Evolutionary conservation across 208 protist species (phyloP).

Genomic region (Giardia duodenalis): DNA sequence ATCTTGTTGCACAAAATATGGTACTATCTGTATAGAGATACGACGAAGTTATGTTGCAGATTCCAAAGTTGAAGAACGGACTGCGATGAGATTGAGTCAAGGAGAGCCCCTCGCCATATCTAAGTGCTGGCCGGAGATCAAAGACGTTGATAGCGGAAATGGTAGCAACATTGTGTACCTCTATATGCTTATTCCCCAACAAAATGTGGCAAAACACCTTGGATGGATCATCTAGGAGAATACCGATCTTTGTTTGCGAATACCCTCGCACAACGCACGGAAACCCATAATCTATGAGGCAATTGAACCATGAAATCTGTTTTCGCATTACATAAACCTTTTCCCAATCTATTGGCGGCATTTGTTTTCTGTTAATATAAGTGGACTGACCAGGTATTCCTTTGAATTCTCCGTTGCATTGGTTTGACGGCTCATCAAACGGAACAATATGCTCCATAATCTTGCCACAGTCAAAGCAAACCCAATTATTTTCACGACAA

Average conservation of each 20-base stretch:
- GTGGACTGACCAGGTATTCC: no score
- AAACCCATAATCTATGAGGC: not conserved
- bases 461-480: not conserved
- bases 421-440: no score
- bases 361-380: no score
- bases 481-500: not conserved
- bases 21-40: not conserved
- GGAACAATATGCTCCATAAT: not conserved
- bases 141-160: not conserved
- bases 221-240: not conserved
- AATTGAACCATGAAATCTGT: not conserved
- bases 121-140: not conserved
- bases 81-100: not conserved
- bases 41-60: not conserved
- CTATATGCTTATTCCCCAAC: not conserved
- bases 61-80: not conserved
- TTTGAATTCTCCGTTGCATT: no score
- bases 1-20: no score
- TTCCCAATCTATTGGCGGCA: not conserved
- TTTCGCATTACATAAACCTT: not conserved
- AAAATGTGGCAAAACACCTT: not conserved
- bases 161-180: not conserved
- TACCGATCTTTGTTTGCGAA: not conserved
- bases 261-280: not conserved
- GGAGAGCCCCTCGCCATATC: not conserved